Evolutionary conservation across 176 grass and related monocot species (phyloP), one percentile per base, ranked within the genome.

Genomic region (Aegilops sharonensis): DNA sequence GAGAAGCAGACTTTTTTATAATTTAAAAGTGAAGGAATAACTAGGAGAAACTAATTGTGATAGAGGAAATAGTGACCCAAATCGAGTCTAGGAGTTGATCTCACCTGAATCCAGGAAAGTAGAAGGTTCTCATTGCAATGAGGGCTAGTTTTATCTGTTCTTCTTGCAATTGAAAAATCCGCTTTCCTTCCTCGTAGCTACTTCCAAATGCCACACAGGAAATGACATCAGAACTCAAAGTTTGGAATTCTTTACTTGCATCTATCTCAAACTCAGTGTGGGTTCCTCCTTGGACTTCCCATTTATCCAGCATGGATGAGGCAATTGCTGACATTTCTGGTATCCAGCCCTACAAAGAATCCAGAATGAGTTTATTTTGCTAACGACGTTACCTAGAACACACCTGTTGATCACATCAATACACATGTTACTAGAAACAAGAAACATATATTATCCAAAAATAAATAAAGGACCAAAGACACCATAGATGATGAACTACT

Each of bases 91-190:
- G 4, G 40, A 74, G 12, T 48, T 10, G 81, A 47, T 61, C 48
- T 78, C 66, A 95, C 95, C 92, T 95, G 83, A 97, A 97, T 1
- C 91, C 95, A 87, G 92, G 95, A 81, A 97, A 63, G 35, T 97
- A 95, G 4, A 97, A 54, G 75, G 78, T 94, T 71, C 92, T 83
- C 39, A 95, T 9, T 91, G 95, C 95, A 76, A 93, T 75, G 82
- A 84, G 62, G 70, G 80, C 89, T 60, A 97, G 91, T 34, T 20
- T 45, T 54, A 65, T 81, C 68, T 95, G 95, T 40, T 97, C 85
- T 20, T 95, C 79, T 48, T 95, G 95, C 87, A 97, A 78, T 81
- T 91, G 60, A 75, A 97, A 95, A 52, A 93, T 67, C 4, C 70
- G 71, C 36, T 91, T 93, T 72, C 92, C 95, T 75, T 95, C 95